Percentiles rank a stretch among this genome's conserved stretches.
These are phyloP conservation scores for Epichloe hybrida DNA, from an alignment of 2,329 filamentous ascomycete species.

Conservation along the genomic window DNA sequence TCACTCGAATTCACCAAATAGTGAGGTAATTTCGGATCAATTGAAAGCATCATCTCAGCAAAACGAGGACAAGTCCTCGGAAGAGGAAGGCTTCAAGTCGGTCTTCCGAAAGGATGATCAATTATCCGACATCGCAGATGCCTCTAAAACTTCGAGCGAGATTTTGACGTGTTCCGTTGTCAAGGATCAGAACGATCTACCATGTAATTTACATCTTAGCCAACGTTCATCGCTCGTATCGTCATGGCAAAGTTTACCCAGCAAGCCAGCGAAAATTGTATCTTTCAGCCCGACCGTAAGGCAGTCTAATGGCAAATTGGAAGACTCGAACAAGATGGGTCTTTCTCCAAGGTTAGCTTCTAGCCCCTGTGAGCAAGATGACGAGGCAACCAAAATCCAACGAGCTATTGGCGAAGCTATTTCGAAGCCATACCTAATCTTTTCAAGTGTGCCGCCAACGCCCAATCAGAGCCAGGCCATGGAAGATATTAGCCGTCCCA, in stretches of 20 bases:
- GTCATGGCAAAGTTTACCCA: conserved; percentile 32
- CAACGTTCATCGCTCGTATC: neutral
- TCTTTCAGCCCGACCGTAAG: neutral
- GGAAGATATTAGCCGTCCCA: conserved; percentile 30
- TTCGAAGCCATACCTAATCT: conserved; percentile 9
- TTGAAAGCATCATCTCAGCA: neutral
- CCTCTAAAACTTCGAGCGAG: neutral
- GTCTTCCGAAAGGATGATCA: neutral
- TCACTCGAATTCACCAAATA: neutral
- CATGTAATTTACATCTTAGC: neutral
- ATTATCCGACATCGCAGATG: neutral
- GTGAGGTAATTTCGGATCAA: neutral
- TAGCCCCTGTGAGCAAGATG: neutral
- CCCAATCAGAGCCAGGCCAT: conserved; percentile 10
- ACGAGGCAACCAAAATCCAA: conserved; percentile 2
- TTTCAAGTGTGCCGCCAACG: conserved; percentile 16
- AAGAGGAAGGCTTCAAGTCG: neutral
- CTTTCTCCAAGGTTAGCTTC: neutral
- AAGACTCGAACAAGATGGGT: neutral
- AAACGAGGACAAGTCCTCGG: neutral
- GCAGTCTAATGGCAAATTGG: neutral
- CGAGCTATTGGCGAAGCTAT: neutral
- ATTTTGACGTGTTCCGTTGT: neutral
- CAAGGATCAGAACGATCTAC: neutral
- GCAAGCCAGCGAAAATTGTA: conserved; percentile 3